Evolutionary conservation across 2,329 filamentous ascomycete species (phyloP).

Genomic region (Cryphonectria naterciae): DNA sequence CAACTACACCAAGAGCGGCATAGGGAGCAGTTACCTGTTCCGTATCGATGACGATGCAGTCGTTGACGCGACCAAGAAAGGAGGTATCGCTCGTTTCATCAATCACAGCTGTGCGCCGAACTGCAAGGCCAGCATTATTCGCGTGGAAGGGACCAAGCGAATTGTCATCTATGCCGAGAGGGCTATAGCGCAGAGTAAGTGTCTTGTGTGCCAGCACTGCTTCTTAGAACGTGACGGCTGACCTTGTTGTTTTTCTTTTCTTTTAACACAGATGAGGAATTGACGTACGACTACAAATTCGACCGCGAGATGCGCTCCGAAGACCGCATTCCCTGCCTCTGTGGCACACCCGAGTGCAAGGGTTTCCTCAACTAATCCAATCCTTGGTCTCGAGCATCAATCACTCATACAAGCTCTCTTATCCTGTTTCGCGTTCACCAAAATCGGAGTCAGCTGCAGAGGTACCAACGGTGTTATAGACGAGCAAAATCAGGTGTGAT

Average conservation of each 20-base stretch:
- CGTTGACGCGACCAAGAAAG: conserved; percentile 97
- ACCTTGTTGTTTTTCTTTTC: conserved; percentile 33
- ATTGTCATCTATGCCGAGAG: conserved; percentile 98
- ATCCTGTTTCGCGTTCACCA: background rate
- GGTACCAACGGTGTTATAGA: conserved; percentile 12
- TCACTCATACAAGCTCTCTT: background rate
- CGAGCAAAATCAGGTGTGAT: background rate
- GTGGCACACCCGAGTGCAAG: conserved; percentile 94
- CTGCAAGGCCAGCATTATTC: conserved; percentile 99
- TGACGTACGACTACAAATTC: conserved; percentile 99
- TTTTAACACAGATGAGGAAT: conserved; percentile 78
- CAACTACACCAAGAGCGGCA: conserved; percentile 91
- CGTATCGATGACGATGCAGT: conserved; percentile 97
- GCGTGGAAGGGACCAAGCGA: conserved; percentile 94
- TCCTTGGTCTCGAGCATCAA: background rate
- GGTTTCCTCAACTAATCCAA: conserved; percentile 87
- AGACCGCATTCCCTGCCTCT: conserved; percentile 96
- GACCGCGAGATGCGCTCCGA: conserved; percentile 94
- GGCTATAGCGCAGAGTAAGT: conserved; percentile 90
- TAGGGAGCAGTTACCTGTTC: conserved; percentile 97
- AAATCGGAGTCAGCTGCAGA: conserved; percentile 4
- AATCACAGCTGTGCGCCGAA: conserved; percentile 98
- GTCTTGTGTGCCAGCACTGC: background rate
- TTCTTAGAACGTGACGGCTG: conserved; percentile 26
- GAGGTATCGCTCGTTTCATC: conserved; percentile 97